Evolutionary conservation across 2,329 filamentous ascomycete genomes (phyloP), one percentile per base, ranked within the genome.

Genomic region (Cladophialophora yegresii): DNA sequence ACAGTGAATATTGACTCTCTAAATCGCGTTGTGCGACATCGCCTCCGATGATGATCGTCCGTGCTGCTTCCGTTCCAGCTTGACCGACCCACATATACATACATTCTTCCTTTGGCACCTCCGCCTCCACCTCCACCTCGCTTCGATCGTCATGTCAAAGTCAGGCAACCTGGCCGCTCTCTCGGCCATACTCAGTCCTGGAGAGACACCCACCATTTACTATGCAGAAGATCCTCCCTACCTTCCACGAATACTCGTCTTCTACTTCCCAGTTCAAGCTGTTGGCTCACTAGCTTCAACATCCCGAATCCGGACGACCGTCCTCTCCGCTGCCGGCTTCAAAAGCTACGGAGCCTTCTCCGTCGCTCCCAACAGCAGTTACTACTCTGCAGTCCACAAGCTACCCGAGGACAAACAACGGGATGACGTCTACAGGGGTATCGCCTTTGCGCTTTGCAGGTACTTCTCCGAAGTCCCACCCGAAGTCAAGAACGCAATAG

Each of bases 321-420:
- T 99, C 77, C 91, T 96, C 79, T 91, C 90, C 66, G 87, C 92
- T 2, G 93, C 92, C 69, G 95, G 95, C 70, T 89, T 96, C 72
- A 89, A 91, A 74, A 93, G 90, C 71, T 99, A 93, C 75, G 88
- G 91, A 65, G 91, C 93, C 72, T 87, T 99, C 71, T 96, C 93
- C 66, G 89, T 98, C 70, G 96, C 93, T 26, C 95, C 95, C 51
- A 96, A 90, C 73, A 96, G 93, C 54, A 87, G 92, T 58, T 89
- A 96, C 73, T 98, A 98, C 77, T 85, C 87, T 70, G 93, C 93
- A 61, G 95, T 99, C 76, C 88, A 91, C 75, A 87, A 93, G 75
- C 84, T 99, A 50, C 92, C 95, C 49, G 89, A 92, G 74, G 93
- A 97, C 75, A 92, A 93, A 77, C 95, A 98, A 80, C 93, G 93